A percentile compares a stretch with the other conserved stretches of the same genome.
Evolutionary conservation across 257 asterid species (phyloP).

Genomic region (Knoxia roxburghii): DNA sequence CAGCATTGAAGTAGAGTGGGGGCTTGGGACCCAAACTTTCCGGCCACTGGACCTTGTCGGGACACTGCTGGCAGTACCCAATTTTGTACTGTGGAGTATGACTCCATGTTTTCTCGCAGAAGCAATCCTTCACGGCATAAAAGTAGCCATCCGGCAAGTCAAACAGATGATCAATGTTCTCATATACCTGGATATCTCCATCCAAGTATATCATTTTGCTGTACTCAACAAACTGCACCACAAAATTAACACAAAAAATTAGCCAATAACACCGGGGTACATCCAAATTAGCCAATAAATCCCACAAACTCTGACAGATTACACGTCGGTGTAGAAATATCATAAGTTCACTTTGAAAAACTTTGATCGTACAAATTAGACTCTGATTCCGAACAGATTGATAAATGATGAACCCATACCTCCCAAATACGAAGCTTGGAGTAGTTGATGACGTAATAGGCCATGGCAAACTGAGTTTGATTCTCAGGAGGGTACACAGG

Average conservation of each 20-base stretch:
- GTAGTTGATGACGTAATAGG: conserved; percentile 35
- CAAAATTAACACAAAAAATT: background rate
- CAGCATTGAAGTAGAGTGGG: conserved; percentile 26
- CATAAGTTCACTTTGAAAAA: no score
- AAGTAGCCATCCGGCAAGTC: conserved; percentile 19
- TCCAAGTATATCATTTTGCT: conserved; percentile 27
- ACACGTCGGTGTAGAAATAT: no score
- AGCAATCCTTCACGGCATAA: conserved; percentile 23
- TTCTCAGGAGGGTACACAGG: conserved; percentile 27
- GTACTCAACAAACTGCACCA: conserved; percentile 26
- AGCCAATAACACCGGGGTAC: no score
- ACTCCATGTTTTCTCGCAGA: conserved; percentile 28
- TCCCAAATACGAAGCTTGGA: conserved; percentile 37
- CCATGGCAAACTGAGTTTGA: conserved; percentile 31
- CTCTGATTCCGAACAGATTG: no score
- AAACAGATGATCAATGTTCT: conserved; percentile 23
- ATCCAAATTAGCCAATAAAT: background rate
- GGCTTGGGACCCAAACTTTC: conserved; percentile 17
- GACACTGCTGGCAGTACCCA: conserved; percentile 29
- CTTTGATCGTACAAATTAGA: no score
- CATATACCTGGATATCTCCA: conserved; percentile 20
- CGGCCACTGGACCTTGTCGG: conserved; percentile 21
- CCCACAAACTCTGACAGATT: background rate
- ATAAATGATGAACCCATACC: conserved; percentile 8
- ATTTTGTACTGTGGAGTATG: conserved; percentile 25